Base-by-base conservation (phyloP, 306 rosid species). In the Cucurbita ficifolia region DNA sequence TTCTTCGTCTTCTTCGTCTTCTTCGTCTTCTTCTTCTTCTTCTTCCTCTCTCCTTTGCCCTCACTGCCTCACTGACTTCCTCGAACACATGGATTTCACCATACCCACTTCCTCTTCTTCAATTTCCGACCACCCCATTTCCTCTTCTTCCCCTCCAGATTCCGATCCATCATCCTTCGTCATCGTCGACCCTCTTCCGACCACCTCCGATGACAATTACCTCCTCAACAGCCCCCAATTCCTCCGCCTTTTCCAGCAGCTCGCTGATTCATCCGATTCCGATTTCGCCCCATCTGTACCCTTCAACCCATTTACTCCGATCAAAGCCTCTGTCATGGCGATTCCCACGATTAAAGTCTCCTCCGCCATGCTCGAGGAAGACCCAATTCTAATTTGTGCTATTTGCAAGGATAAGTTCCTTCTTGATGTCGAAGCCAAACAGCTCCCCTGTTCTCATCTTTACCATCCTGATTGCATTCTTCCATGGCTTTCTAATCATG, bases 381-480 rank as follows among this genome's bases (percentile, higher is more conserved):
- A 76, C 69, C 88, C 86, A 43, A 74, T 75, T 51, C 60, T 87
- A 50, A 59, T 80, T 12, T 89, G 95, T 79, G 92, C 97, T 18
- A 81, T 92, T 1, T 92, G 97, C 73, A 89, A 85, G 68, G 96
- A 92, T 61, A 77, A 72, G 5, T 79, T 89, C 40, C 43, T 40
- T 6, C 69, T 82, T 13, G 83, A 80, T 10, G 79, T 71, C 0
- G 79, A 86, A 8, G 94, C 88, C 13, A 89, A 89, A 54, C 88
- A 84, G 76, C 88, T 92, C 6, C 95, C 96, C 10, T 92, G 96
- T 63, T 80, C 81, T 4, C 97, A 92, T 75, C 79, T 92, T 3
- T 92, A 89, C 74, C 97, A 92, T 74, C 76, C 86, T 2, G 87
- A 88, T 51, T 92, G 96, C 80, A 92, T 92, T 77, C 85, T 87